Conservation (phyloP, 2,329 filamentous ascomycete genomes). For the Zymoseptoria crescenta region DNA sequence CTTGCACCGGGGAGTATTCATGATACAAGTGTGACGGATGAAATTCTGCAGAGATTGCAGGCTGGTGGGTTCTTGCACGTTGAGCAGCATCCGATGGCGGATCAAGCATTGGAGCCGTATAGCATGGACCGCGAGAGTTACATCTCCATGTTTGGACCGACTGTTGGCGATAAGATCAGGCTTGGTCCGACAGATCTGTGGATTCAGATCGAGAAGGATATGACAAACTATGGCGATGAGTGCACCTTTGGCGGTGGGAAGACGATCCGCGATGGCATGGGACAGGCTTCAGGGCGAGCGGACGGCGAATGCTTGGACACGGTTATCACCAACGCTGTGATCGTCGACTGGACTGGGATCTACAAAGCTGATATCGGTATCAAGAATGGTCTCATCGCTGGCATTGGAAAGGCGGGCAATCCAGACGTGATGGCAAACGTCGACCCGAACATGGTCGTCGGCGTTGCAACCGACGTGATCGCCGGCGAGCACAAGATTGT, state of each 20-base stretch:
- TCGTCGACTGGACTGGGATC: conserved; percentile 86
- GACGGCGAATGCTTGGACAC: conserved; percentile 71
- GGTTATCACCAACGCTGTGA: conserved; percentile 80
- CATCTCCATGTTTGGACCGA: conserved; percentile 84
- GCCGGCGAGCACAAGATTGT: conserved; percentile 85
- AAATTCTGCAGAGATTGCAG: conserved; percentile 61
- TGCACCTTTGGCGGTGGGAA: conserved; percentile 94
- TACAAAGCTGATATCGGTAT: conserved; percentile 96
- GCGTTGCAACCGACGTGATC: conserved; percentile 84
- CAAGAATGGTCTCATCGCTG: conserved; percentile 76
- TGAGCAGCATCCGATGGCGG: conserved; percentile 53
- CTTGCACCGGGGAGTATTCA: conserved; percentile 69
- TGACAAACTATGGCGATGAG: conserved; percentile 81
- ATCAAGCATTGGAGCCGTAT: conserved; percentile 51
- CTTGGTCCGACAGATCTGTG: conserved; percentile 80
- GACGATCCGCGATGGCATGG: conserved; percentile 90
- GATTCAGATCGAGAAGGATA: conserved; percentile 81
- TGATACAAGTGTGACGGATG: conserved; percentile 49
- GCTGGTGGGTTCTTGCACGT: conserved; percentile 70
- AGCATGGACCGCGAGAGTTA: conserved; percentile 74
- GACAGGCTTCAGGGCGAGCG: conserved; percentile 70
- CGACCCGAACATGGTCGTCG: conserved; percentile 67
- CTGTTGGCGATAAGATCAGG: conserved; percentile 75
- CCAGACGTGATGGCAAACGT: conserved; percentile 96
- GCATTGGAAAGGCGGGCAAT: conserved; percentile 90